Evolutionary conservation across 1,284 basidiomycete genomes (phyloP).

Genomic region (Cryptococcus floricola): DNA sequence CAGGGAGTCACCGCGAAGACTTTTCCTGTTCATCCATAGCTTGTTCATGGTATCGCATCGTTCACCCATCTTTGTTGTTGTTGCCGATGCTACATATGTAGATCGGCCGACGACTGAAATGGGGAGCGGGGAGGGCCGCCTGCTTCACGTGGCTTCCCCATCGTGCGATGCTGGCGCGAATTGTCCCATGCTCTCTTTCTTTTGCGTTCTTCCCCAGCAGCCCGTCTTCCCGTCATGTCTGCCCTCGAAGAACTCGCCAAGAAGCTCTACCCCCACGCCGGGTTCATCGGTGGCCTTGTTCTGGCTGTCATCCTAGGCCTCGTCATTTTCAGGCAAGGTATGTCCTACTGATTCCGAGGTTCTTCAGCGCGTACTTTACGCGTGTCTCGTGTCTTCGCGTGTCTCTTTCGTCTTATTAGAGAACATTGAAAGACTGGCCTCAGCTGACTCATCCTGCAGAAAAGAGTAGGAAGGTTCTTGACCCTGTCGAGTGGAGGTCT

Average conservation of each 20-base stretch:
- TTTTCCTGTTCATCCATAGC: no score
- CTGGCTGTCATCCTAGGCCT: conserved; percentile 19
- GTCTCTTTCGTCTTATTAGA: not conserved
- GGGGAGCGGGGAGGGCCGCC: no score
- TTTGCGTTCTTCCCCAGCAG: not conserved
- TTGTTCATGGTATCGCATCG: no score
- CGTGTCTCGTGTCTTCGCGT: not conserved
- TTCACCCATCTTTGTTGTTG: no score
- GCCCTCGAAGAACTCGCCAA: conserved; percentile 8
- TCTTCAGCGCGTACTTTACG: not conserved
- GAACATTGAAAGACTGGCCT: no score
- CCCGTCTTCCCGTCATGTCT: not conserved
- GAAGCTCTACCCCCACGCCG: conserved; percentile 19
- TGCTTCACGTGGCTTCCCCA: no score
- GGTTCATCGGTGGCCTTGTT: conserved; percentile 19
- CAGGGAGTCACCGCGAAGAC: no score
- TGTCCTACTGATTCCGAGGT: not conserved
- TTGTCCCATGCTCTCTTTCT: not conserved
- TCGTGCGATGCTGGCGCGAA: no score
- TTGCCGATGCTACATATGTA: no score
- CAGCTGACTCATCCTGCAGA: not conserved
- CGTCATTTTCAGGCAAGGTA: conserved; percentile 5
- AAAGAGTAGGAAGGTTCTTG: conserved; percentile 27
- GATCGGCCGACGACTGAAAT: no score
- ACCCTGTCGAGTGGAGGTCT: conserved; percentile 62